These are phyloP conservation scores for Eimeria sp. DNA, from an alignment of 169 alveolate genomes.

Conservation along the genomic window DNA sequence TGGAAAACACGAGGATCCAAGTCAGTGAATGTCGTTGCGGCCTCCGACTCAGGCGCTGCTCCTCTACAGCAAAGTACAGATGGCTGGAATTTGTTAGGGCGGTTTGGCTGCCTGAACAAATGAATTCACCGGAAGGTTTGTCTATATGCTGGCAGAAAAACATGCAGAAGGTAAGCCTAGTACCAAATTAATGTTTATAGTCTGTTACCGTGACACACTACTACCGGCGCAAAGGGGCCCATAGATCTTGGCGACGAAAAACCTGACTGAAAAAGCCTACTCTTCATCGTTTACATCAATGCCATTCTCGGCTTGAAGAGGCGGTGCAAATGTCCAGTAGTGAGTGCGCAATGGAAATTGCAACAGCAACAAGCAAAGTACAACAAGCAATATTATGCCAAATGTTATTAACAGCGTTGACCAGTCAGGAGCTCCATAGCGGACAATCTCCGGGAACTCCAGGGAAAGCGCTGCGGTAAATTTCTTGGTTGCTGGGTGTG, in stretches of 20 bases:
- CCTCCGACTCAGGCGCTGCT: neutral
- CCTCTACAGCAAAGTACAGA: slow-evolving; percentile 56
- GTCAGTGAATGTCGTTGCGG: slow-evolving; percentile 5
- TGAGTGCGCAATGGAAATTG: slow-evolving; percentile 4
- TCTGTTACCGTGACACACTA: neutral
- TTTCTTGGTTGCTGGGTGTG: slow-evolving; percentile 45
- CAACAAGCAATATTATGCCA: neutral
- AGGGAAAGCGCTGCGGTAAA: neutral
- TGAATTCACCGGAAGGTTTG: neutral
- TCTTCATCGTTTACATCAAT: slow-evolving; percentile 13
- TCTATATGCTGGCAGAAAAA: neutral
- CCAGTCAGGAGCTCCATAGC: slow-evolving; percentile 52
- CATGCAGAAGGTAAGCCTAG: neutral
- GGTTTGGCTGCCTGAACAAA: slow-evolving; percentile 31
- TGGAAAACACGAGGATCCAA: slow-evolving; percentile 81
- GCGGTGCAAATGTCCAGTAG: slow-evolving; percentile 50
- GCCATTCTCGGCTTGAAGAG: slow-evolving; percentile 32
- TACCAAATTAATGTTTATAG: neutral
- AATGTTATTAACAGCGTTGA: neutral
- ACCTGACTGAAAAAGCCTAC: neutral
- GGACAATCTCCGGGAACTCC: slow-evolving; percentile 1
- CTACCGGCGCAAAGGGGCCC: neutral
- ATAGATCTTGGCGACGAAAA: neutral
- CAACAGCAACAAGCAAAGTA: neutral
- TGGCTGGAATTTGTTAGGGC: slow-evolving; percentile 18